Percentiles rank a stretch among this genome's conserved stretches.
These are phyloP conservation scores for Nannochloris sp. DNA, from an alignment of 139 green algal genomes.

Conservation along the genomic window DNA sequence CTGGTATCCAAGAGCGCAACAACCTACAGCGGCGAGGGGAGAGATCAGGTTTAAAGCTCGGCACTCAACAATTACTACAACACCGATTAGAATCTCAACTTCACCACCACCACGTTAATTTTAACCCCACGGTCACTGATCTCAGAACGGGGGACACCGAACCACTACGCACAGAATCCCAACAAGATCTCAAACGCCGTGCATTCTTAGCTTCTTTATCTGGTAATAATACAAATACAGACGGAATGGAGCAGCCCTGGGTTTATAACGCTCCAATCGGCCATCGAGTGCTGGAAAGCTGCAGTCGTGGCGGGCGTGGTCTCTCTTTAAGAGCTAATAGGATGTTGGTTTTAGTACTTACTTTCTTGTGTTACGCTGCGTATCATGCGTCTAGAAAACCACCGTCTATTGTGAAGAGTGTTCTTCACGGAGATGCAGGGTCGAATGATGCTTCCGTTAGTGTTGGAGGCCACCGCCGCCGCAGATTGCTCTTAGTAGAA, in stretches of 20 bases:
- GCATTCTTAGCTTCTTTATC: neutral
- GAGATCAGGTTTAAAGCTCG: too few species aligned
- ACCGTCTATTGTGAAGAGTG: conserved; percentile 82
- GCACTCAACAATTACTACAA: too few species aligned
- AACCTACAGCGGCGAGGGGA: neutral
- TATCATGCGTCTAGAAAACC: conserved; percentile 90
- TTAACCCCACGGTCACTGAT: conserved; percentile 17
- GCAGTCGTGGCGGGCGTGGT: neutral
- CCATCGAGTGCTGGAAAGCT: neutral
- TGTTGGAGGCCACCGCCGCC: neutral
- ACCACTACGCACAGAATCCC: conserved; percentile 16
- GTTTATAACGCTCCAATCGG: conserved; percentile 1
- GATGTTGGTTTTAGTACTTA: conserved; percentile 73
- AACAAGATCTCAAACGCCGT: neutral
- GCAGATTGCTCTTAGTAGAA: neutral
- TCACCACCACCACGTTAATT: conserved; percentile 11
- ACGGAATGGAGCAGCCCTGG: conserved; percentile 2
- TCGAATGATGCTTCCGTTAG: neutral
- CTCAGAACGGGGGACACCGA: neutral
- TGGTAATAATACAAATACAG: neutral
- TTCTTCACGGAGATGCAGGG: conserved; percentile 8
- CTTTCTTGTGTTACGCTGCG: conserved; percentile 83
- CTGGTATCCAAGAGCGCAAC: neutral
- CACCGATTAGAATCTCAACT: too few species aligned
- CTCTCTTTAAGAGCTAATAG: conserved; percentile 23